Conservation (phyloP, 2,329 filamentous ascomycete species). For the Xylaria sp. region DNA sequence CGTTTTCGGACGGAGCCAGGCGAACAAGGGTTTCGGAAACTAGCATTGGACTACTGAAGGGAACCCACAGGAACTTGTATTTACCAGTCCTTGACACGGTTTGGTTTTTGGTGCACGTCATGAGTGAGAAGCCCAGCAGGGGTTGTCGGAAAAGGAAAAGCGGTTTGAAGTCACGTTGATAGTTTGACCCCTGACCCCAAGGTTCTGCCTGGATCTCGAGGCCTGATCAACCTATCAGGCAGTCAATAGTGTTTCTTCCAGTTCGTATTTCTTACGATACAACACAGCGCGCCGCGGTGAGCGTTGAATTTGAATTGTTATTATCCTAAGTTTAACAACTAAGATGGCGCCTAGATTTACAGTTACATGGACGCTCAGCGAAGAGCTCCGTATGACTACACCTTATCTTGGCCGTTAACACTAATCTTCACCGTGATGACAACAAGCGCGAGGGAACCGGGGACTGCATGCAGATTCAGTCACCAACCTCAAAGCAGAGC, state of each 20-base stretch:
- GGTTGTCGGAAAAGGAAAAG: constrained; percentile 28
- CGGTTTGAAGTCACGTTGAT: background rate
- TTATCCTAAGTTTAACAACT: background rate
- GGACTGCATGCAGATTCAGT: constrained; percentile 8
- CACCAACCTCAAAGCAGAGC: constrained; percentile 19
- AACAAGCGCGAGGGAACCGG: constrained; percentile 22
- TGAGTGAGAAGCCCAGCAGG: constrained; percentile 17
- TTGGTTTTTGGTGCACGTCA: constrained; percentile 29
- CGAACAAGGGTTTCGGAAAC: constrained; percentile 10
- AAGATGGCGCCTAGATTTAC: background rate
- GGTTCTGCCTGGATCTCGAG: background rate
- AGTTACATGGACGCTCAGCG: constrained; percentile 35
- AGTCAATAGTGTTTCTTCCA: background rate
- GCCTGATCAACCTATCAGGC: constrained; percentile 2
- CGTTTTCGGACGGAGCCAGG: constrained; percentile 30
- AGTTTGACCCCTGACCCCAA: background rate
- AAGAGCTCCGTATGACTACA: constrained; percentile 25
- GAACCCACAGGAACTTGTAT: constrained; percentile 9
- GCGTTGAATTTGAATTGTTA: constrained; percentile 19
- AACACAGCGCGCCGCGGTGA: constrained; percentile 17
- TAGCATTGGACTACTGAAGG: constrained; percentile 7
- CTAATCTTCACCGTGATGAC: constrained; percentile 1
- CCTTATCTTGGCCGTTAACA: constrained; percentile 8
- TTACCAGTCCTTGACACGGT: constrained; percentile 4
- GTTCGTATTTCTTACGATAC: constrained; percentile 8